Conservation (phyloP, 352 stramenopile genomes). For the Phytophthora agathidicida region DNA sequence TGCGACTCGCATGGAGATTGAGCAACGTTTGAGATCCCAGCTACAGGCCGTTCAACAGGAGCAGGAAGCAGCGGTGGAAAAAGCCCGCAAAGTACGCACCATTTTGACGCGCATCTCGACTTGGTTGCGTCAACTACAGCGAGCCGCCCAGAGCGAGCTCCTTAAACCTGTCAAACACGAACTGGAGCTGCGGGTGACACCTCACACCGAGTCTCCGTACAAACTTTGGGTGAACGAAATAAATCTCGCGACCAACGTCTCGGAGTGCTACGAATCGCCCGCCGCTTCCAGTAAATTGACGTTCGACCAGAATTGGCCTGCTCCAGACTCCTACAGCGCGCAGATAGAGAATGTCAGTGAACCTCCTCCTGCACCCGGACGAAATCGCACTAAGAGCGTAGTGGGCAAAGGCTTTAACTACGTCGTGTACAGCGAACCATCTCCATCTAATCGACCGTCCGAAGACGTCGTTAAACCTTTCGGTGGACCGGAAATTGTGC, state of each 20-base stretch:
- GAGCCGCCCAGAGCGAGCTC: slow-evolving; percentile 8
- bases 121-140: slow-evolving; percentile 34
- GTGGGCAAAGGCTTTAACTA: slow-evolving; percentile 22
- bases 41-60: slow-evolving; percentile 18
- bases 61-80: slow-evolving; percentile 31
- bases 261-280: slow-evolving; percentile 4
- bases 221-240: slow-evolving; percentile 14
- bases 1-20: slow-evolving; percentile 15
- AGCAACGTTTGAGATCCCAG: slow-evolving; percentile 18
- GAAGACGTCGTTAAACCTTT: slow-evolving; percentile 5
- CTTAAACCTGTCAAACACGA: slow-evolving; percentile 6
- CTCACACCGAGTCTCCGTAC: slow-evolving; percentile 12
- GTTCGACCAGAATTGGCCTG: slow-evolving; percentile 5
- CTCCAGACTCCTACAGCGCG: slow-evolving; percentile 4
- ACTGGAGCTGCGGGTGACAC: slow-evolving; percentile 19
- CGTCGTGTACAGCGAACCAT: slow-evolving; percentile 8
- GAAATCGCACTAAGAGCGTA: slow-evolving; percentile 19
- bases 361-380: slow-evolving; percentile 23
- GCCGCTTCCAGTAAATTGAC: slow-evolving; percentile 6
- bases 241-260: slow-evolving; percentile 14
- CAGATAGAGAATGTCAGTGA: slow-evolving; percentile 3
- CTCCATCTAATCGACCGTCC: not conserved
- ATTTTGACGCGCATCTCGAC: slow-evolving; percentile 24
- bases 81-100: slow-evolving; percentile 28
- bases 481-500: slow-evolving; percentile 7